Percentiles rank a stretch among this genome's conserved stretches.
Conservation (phyloP, 202 grass and related monocot species). For the Eragrostis tef region DNA sequence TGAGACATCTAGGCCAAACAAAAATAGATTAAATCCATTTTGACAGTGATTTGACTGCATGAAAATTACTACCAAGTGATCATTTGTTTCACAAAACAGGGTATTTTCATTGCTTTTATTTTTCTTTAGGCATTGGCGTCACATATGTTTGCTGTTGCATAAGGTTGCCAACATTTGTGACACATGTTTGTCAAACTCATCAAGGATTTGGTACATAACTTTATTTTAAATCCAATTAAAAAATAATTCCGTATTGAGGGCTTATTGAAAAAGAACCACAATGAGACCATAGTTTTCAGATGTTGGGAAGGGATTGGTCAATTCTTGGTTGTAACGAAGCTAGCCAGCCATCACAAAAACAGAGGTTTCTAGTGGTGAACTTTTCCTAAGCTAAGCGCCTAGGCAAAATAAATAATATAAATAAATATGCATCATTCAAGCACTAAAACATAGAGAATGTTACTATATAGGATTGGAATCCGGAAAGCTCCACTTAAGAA, state of each 20-base stretch:
- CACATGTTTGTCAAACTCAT: neutral
- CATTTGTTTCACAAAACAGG: neutral
- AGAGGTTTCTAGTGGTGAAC: neutral
- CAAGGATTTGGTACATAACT: no score
- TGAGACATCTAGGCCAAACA: neutral
- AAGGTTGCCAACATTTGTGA: neutral
- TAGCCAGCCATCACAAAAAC: constrained; percentile 28
- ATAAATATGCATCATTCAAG: constrained; percentile 2
- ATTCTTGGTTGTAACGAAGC: neutral
- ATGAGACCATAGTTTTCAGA: neutral
- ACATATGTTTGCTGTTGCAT: neutral
- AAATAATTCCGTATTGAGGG: neutral
- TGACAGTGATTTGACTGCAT: neutral
- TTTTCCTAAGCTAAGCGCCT: constrained; percentile 11
- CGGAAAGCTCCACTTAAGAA: constrained; percentile 31
- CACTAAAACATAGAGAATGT: constrained; percentile 18
- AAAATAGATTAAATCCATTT: neutral
- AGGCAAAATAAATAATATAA: neutral
- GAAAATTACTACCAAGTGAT: neutral
- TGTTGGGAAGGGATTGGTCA: neutral
- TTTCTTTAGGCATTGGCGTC: neutral
- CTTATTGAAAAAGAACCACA: neutral
- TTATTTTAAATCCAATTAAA: no score
- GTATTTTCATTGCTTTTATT: neutral
- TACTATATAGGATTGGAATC: constrained; percentile 7